Base-by-base conservation (phyloP, 148 eudicot species). In the Selenicereus undatus region DNA sequence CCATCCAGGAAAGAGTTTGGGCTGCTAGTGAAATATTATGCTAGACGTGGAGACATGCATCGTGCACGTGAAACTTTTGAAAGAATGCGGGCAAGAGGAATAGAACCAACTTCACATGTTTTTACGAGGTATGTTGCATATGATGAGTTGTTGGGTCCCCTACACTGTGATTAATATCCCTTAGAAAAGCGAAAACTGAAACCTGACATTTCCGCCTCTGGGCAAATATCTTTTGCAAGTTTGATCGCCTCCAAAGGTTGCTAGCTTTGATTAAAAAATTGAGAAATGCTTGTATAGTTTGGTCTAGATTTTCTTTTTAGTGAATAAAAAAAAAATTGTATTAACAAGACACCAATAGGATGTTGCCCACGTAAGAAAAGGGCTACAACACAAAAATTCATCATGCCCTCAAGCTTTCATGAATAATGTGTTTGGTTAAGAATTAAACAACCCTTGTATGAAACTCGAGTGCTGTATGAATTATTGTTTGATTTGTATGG, bases 1-100 rank as follows among this genome's bases (percentile, higher is more conserved):
- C 99, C 99, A 82, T 96, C 99, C 78, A 92, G 98, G 82, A 93
- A 90, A 89, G 99, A 96, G 90, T 93, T 91, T 77, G 94, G 98
- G 51, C 85, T 91, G 89, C 90, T 96, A 93, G 93, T 96, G 84
- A 91, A 87, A 81, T 96, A 90, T 85, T 96, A 96, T 88, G 99
- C 91, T 56, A 91, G 94, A 69, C 88, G 99, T 83, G 99, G 98
- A 60, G 97, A 96, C 77, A 88, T 93, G 97, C 96, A 96, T 89
- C 97, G 93, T 81, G 99, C 99, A 54, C 96, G 99, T 77, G 94
- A 91, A 82, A 86, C 90, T 66, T 95, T 95, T 86, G 99, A 95
- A 86, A 92, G 88, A 82, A 95, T 95, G 99, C 91, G 97, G 79
- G 97, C 97, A 64, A 85, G 99, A 78, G 99, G 99, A 87, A 95